phyloP scores from a whole-genome alignment of 768 basidiomycete species.

The Agaricus blazei region DNA sequence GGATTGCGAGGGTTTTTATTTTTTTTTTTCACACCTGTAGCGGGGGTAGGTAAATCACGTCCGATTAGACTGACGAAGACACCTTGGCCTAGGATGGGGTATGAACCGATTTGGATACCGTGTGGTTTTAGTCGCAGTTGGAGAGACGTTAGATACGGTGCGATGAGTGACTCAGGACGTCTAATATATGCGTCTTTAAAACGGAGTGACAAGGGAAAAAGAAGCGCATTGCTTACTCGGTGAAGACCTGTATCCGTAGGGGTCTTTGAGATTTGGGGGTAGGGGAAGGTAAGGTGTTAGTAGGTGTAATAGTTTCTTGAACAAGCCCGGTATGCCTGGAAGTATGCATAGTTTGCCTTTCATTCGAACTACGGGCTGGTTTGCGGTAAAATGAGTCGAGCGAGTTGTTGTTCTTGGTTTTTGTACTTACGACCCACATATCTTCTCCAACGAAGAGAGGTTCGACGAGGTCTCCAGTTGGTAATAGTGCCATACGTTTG shows the following conservation, averaged over 20 bases:
- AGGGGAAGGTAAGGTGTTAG: slow-evolving; percentile 73
- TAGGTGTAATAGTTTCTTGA: slow-evolving; percentile 74
- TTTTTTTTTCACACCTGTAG: neutral
- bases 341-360: slow-evolving; percentile 86
- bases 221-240: slow-evolving; percentile 42
- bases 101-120: slow-evolving; percentile 80
- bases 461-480: slow-evolving; percentile 54
- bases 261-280: slow-evolving; percentile 69
- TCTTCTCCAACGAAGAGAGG: slow-evolving; percentile 74
- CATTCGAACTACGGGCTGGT: slow-evolving; percentile 79
- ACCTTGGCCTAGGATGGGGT: slow-evolving; percentile 58
- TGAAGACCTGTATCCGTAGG: slow-evolving; percentile 78
- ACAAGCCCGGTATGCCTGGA: slow-evolving; percentile 85
- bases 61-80: slow-evolving; percentile 75
- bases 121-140: slow-evolving; percentile 68
- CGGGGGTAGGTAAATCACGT: slow-evolving; percentile 22
- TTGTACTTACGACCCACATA: slow-evolving; percentile 73
- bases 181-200: slow-evolving; percentile 16
- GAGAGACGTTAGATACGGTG: slow-evolving; percentile 80
- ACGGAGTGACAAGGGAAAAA: neutral
- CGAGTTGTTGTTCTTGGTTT: neutral
- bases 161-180: slow-evolving; percentile 75
- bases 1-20: neutral
- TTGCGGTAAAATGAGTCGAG: neutral
- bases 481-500: slow-evolving; percentile 88